Base-by-base conservation (phyloP, 2,329 filamentous ascomycete genomes). In the Blumeria graminis region DNA sequence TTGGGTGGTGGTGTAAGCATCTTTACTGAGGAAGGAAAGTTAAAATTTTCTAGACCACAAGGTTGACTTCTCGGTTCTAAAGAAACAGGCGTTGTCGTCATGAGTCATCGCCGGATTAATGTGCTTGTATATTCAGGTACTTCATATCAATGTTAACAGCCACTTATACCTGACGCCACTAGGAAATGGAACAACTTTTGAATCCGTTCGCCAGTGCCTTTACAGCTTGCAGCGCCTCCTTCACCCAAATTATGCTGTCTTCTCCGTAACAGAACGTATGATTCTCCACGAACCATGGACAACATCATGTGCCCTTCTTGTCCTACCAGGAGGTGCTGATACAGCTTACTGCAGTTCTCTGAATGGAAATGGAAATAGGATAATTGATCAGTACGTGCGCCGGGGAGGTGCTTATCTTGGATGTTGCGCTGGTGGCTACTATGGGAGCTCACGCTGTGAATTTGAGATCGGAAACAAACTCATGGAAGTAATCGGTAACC, bases 381-480 rank as follows among this genome's bases (percentile, higher is more conserved):
- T 78, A 61, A 95, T 98, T 67, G 73, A 76, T 56, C 82, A 90
- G 62, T 98, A 84, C 65, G 86, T 98, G 54, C 84, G 87, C 58
- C 76, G 78, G 34, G 92, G 92, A 33, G 92, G 92, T 14, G 74
- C 77, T 0, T 98, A 92, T 65, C 75, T 98, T 1, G 92, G 92
- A 0, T 82, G 98, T 63, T 98, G 92, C 66, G 92, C 92, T 1
- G 92, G 92, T 5, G 92, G 84, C 10, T 98, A 98, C 70, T 98
- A 94, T 64, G 92, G 84, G 22, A 81, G 76, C 61, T 73, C 75
- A 41, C 76, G 74, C 60, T 95, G 90, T 66, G 92, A 98, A 67
- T 98, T 96, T 61, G 90, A 96, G 69, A 81, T 92, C 11, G 87
- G 88, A 1, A 80, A 92, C 65, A 76, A 76, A 61, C 75, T 76